Evolutionary conservation across 2,329 filamentous ascomycete genomes (phyloP).

Genomic region (Diplodia corticola): DNA sequence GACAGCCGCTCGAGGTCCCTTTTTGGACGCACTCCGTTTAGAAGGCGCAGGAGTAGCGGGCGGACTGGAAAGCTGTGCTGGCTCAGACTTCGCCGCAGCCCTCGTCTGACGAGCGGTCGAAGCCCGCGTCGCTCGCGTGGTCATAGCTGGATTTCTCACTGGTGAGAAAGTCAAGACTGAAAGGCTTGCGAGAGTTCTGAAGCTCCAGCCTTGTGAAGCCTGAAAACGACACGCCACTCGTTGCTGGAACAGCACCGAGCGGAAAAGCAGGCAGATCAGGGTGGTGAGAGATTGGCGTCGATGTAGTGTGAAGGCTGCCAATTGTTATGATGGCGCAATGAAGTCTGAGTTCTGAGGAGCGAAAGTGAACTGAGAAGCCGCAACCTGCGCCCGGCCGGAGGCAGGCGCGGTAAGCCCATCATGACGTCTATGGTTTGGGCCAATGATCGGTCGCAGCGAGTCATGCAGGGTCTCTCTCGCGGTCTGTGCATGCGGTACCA

Average conservation of each 20-base stretch:
- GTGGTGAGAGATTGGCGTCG: not conserved
- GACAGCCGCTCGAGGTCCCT: conserved; percentile 28
- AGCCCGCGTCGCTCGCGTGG: conserved; percentile 33
- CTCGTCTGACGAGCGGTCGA: conserved; percentile 28
- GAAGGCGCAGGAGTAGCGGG: conserved; percentile 41
- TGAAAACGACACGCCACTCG: not conserved
- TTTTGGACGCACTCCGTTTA: conserved; percentile 23
- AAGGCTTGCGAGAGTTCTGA: not conserved
- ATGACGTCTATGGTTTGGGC: conserved; percentile 18
- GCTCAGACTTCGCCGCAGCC: conserved; percentile 27
- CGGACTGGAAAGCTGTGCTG: conserved; percentile 46
- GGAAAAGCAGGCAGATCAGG: not conserved
- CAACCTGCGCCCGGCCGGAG: not conserved
- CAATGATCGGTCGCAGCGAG: conserved; percentile 18
- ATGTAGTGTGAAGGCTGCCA: not conserved
- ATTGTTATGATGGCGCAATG: not conserved
- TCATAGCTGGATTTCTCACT: conserved; percentile 29
- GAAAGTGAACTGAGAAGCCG: not conserved
- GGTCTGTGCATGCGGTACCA: not conserved
- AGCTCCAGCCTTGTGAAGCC: not conserved
- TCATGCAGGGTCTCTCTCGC: conserved; percentile 21
- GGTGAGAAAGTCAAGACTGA: not conserved
- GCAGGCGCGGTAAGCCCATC: not conserved
- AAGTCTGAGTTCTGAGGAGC: not conserved
- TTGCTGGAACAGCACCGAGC: conserved; percentile 5